Base-by-base conservation (phyloP, 129 eudicot species). In the Sambucus nigra region DNA sequence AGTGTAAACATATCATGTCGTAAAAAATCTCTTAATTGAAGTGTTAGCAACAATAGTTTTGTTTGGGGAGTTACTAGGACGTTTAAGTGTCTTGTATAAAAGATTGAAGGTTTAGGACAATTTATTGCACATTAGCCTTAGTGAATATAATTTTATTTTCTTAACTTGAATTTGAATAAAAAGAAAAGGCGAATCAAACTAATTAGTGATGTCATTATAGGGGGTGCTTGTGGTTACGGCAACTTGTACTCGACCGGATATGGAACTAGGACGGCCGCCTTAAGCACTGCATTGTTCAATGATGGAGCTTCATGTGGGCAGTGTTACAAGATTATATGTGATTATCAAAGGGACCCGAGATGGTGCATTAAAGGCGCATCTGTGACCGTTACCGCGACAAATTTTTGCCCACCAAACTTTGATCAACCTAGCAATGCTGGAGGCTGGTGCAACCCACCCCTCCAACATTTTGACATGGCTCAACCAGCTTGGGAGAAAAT, bases 371-470 rank as follows among this genome's bases (percentile, higher is more conserved):
- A 53, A 56, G 95, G 92, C 23, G 41, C 26, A 13, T 78, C 86
- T 0, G 81, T 86, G 9, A 86, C 92, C n/a, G 38, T 86, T 55
- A 81, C 95, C 0, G 92, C 92, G 13, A 81, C 95, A 7, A 81
- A 86, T 62, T 86, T 86, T 51, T 86, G 95, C 69, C 95, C 95
- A 0, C 92, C 95, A 1, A 86, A 73, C 67, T 78, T 47, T 31
- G 81, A 29, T 68, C 75, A 55, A 5, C 75, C 81, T 13, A 79
- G 65, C 19, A 51, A 76, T 67, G 75, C 64, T 14, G 84, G 79
- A 14, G 95, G 92, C 2, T 86, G 95, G 95, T 86, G 92, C 74
- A 86, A 86, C 76, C 95, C 95, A 0, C 95, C 95, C 5, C 81
- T 76, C 57, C 76, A 72, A 31, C 95, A 86, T 73, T 86, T 86